Evolutionary conservation across 2,329 filamentous ascomycete species (phyloP).

Genomic region (Calonectria fujianensis): DNA sequence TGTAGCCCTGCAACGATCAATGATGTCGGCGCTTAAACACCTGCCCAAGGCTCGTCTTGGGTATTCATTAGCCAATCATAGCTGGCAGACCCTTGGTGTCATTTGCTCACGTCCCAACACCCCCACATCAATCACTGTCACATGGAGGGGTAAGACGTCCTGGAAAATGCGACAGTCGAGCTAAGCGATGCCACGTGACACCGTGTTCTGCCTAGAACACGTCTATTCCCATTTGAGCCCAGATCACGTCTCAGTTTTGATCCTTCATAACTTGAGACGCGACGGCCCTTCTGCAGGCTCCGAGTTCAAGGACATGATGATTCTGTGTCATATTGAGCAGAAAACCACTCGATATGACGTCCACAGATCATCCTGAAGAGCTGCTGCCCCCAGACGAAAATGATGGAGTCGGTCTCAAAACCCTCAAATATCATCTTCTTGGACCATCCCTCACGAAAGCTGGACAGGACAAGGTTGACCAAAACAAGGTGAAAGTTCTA

Average conservation of each 20-base stretch:
- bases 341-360: constrained; percentile 46
- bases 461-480: constrained; percentile 94
- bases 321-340: constrained; percentile 29
- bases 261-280: constrained; percentile 43
- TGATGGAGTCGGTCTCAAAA: constrained; percentile 60
- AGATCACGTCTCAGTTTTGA: constrained; percentile 47
- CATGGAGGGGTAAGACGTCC: constrained; percentile 34
- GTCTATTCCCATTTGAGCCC: constrained; percentile 39
- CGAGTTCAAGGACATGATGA: constrained; percentile 47
- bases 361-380: constrained; percentile 42
- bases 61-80: constrained; percentile 50
- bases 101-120: constrained; percentile 48
- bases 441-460: constrained; percentile 95
- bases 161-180: constrained; percentile 5
- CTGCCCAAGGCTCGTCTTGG: constrained; percentile 49
- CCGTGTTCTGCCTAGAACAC: constrained; percentile 50
- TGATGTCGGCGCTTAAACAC: constrained; percentile 57
- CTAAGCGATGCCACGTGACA: constrained; percentile 48
- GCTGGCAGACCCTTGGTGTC: constrained; percentile 51
- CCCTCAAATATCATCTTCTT: constrained; percentile 91
- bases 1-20: constrained; percentile 48
- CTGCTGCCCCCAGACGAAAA: constrained; percentile 36
- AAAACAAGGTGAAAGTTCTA: constrained; percentile 78
- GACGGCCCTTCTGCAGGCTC: constrained; percentile 40
- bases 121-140: constrained; percentile 52